Evolutionary conservation across 2,329 filamentous ascomycete species (phyloP).

Genomic region (Cryphonectria parasitica): DNA sequence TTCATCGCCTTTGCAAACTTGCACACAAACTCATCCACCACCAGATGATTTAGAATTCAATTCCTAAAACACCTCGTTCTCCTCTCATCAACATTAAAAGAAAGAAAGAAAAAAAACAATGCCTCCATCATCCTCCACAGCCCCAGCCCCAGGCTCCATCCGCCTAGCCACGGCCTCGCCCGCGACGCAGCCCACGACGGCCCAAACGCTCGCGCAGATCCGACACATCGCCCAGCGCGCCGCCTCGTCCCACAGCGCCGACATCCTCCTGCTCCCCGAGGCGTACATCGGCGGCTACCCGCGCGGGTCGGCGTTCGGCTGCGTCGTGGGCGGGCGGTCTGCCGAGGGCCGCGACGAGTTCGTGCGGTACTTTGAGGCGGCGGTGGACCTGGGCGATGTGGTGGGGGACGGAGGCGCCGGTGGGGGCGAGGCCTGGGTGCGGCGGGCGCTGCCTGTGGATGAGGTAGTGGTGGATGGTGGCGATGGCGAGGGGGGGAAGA

Average conservation of each 20-base stretch:
- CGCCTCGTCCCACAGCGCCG: slow-evolving; percentile 49
- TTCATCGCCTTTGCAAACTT: too few relatives aligned
- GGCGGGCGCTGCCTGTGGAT: slow-evolving; percentile 55
- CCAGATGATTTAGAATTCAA: too few relatives aligned
- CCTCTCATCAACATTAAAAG: too few relatives aligned
- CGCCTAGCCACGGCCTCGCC: slow-evolving; percentile 62
- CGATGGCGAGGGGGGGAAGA: slow-evolving; percentile 41
- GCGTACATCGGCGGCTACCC: slow-evolving; percentile 93
- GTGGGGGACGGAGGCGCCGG: slow-evolving; percentile 59
- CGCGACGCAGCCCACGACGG: slow-evolving; percentile 51
- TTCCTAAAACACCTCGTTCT: too few relatives aligned
- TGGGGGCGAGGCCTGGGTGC: slow-evolving; percentile 73
- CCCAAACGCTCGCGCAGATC: slow-evolving; percentile 69
- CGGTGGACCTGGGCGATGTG: slow-evolving; percentile 84
- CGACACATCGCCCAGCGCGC: slow-evolving; percentile 66
- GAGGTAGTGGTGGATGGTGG: slow-evolving; percentile 42
- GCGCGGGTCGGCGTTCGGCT: slow-evolving; percentile 77
- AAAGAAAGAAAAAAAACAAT: too few relatives aligned
- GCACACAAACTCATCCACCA: neutral
- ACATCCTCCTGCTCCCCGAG: slow-evolving; percentile 88
- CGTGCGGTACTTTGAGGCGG: slow-evolving; percentile 75
- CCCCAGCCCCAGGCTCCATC: slow-evolving; percentile 39
- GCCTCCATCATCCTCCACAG: neutral
- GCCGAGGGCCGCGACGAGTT: slow-evolving; percentile 79
- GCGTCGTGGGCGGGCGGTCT: slow-evolving; percentile 70